A percentile compares a stretch with the other conserved stretches of the same genome.
Evolutionary conservation across 2,329 filamentous ascomycete species (phyloP).

Genomic region (Fusarium xylarioides): DNA sequence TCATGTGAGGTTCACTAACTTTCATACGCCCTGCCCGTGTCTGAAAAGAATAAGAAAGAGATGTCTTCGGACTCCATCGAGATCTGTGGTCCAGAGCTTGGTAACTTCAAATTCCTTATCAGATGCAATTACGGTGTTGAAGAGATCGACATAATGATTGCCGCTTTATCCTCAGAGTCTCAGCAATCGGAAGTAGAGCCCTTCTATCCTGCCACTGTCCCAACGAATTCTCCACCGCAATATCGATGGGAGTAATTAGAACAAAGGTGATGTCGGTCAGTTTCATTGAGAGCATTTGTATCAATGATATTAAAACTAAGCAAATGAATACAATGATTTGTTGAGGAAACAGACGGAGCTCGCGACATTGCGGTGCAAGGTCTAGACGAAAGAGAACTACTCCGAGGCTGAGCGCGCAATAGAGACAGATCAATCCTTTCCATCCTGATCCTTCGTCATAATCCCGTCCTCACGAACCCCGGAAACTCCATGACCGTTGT

Average conservation of each 20-base stretch:
- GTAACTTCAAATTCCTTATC: fast-evolving
- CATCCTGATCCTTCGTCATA: neutral
- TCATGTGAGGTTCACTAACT: fast-evolving
- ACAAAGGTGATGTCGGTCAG: neutral
- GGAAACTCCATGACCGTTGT: neutral
- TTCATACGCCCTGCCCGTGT: fast-evolving
- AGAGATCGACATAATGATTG: neutral
- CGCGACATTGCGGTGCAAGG: too few relatives aligned
- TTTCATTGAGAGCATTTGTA: fast-evolving
- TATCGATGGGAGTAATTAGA: neutral
- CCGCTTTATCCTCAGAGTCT: too few relatives aligned
- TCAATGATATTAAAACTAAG: fast-evolving
- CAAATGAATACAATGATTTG: neutral
- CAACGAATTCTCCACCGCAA: fast-evolving
- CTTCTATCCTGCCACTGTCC: too few relatives aligned
- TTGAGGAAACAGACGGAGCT: fast-evolving
- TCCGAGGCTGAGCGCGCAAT: neutral
- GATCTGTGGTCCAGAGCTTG: neutral
- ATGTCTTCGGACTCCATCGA: too few relatives aligned
- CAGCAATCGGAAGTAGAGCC: neutral
- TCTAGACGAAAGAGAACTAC: neutral
- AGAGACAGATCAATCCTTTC: neutral
- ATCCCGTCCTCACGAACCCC: neutral
- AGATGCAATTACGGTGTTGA: too few relatives aligned
- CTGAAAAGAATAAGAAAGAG: neutral